Conservation (phyloP, 169 alveolate genomes). For the Amoebophrya sp. region DNA sequence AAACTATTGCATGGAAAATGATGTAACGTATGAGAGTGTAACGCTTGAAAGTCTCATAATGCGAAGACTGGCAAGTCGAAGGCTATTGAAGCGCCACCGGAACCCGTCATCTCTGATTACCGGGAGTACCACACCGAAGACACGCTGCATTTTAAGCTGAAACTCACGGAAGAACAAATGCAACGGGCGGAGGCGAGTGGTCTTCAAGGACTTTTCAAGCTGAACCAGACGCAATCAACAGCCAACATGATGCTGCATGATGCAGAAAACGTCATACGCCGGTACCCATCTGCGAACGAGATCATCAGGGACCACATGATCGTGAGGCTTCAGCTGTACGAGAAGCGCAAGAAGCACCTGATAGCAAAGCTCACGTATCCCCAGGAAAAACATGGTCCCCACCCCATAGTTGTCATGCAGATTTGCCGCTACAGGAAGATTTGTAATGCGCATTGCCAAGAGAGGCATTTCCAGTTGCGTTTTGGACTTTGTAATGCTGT, state of each 20-base stretch:
- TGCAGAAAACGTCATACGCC: slow-evolving; percentile 66
- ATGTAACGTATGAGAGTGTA: too few relatives aligned
- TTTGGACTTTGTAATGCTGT: too few relatives aligned
- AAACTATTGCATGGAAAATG: not conserved
- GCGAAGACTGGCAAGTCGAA: not conserved
- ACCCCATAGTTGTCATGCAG: too few relatives aligned
- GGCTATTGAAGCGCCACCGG: not conserved
- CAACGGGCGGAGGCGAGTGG: slow-evolving; percentile 61
- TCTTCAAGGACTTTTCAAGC: slow-evolving; percentile 77
- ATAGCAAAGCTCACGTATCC: slow-evolving; percentile 69
- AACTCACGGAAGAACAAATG: slow-evolving; percentile 57
- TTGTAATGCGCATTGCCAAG: too few relatives aligned
- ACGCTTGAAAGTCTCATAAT: not conserved
- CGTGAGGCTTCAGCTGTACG: slow-evolving; percentile 73
- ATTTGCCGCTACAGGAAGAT: too few relatives aligned
- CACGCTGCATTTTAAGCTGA: slow-evolving; percentile 59
- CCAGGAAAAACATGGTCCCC: too few relatives aligned
- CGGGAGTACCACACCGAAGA: slow-evolving; percentile 71
- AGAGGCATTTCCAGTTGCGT: too few relatives aligned
- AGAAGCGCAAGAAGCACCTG: slow-evolving; percentile 67
- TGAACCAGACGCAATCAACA: slow-evolving; percentile 55
- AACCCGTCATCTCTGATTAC: too few relatives aligned
- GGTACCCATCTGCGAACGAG: slow-evolving; percentile 74
- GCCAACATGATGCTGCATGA: slow-evolving; percentile 86
- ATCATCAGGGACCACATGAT: slow-evolving; percentile 78